Evolutionary conservation across 495 filamentous ascomycete genomes (phyloP).

Genomic region (Neurospora sp.): DNA sequence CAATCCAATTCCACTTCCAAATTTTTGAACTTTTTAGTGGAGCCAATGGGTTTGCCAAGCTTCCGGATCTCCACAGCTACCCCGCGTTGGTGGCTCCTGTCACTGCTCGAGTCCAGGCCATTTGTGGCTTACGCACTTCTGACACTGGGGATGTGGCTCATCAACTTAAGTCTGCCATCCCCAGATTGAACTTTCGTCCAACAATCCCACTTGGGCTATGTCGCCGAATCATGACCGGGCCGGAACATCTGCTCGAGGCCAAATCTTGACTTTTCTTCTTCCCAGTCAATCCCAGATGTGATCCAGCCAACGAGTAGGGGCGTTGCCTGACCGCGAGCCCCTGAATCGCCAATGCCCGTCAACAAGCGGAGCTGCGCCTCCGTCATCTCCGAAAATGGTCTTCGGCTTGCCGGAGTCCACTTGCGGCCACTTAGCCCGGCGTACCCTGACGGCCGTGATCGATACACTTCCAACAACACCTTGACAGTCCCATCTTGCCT

Average conservation of each 20-base stretch:
- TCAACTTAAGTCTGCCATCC: background rate
- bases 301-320: background rate
- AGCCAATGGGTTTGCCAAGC: background rate
- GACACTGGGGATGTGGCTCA: background rate
- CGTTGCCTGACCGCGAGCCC: background rate
- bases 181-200: background rate
- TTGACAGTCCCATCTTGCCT: background rate
- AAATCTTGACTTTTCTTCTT: background rate
- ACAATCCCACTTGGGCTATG: background rate
- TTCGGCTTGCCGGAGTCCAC: background rate
- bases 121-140: background rate
- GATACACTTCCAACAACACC: background rate
- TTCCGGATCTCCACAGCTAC: background rate
- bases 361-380: background rate
- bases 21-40: conserved; percentile 22
- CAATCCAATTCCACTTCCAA: background rate
- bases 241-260: background rate
- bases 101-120: background rate
- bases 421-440: background rate
- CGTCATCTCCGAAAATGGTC: background rate
- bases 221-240: background rate
- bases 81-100: background rate
- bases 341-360: background rate
- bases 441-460: too few species aligned
- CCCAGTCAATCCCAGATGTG: background rate